Percentiles rank a stretch among this genome's conserved stretches.
Evolutionary conservation across 129 eudicot species (phyloP).

Genomic region (Chrysanthemum makinoi): DNA sequence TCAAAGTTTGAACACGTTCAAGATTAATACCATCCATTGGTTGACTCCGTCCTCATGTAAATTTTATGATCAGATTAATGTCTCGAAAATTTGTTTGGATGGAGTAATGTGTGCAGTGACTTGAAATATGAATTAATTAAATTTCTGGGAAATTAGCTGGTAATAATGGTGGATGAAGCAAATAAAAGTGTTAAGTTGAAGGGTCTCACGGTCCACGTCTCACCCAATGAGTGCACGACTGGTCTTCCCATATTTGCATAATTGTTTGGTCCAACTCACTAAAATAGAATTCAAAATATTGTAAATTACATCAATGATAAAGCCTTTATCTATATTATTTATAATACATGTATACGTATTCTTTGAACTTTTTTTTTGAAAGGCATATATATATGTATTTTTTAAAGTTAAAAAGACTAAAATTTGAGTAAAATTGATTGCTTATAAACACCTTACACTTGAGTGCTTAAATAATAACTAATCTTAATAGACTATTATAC

Average conservation of each 20-base stretch:
- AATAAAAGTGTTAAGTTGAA: conserved; percentile 25
- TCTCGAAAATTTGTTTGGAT: neutral
- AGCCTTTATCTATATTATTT: too few relatives aligned
- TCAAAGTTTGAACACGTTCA: too few relatives aligned
- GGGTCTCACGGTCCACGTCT: conserved; percentile 5
- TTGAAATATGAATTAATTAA: conserved; percentile 18
- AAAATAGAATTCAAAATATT: neutral
- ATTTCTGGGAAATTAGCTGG: conserved; percentile 27
- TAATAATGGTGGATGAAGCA: conserved; percentile 1
- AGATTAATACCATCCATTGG: too few relatives aligned
- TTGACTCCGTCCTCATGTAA: neutral
- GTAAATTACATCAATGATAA: too few relatives aligned
- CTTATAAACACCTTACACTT: too few relatives aligned
- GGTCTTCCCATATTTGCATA: conserved; percentile 8
- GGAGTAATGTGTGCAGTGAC: conserved; percentile 20
- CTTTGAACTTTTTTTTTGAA: too few relatives aligned
- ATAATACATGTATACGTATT: too few relatives aligned
- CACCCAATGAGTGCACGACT: conserved; percentile 13
- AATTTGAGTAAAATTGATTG: too few relatives aligned
- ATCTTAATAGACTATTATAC: too few relatives aligned
- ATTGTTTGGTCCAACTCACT: neutral
- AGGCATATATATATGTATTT: too few relatives aligned
- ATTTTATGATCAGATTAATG: neutral
- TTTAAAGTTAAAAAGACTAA: too few relatives aligned
- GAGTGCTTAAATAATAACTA: too few relatives aligned